Base-by-base conservation (phyloP, 2,329 filamentous ascomycete species). In the Fonsecaea nubica region DNA sequence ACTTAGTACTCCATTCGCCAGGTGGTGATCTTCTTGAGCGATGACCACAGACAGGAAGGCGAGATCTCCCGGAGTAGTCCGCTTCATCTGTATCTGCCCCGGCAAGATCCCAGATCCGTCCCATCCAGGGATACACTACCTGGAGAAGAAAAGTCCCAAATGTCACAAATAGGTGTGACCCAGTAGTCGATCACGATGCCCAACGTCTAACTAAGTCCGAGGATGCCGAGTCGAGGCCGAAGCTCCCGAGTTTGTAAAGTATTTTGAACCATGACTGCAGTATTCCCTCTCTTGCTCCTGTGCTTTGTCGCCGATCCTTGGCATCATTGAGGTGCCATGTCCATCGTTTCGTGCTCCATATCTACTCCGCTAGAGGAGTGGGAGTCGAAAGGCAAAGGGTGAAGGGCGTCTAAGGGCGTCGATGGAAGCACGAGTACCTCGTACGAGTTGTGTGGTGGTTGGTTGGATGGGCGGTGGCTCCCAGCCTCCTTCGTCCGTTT, bases 21-120 rank as follows among this genome's bases (percentile, higher is more conserved):
- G 18, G 25, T 50, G 8, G 18, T 50, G 45, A 50, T 50, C 45
- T 25, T 15, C 42, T 45, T 15, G 8, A n/a, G 21, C 13, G 42
- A n/a, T 50, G 18, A 25, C 18, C 21, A 25, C n/a, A 50, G 45
- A 1, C 6, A 12, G 45, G 18, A 50, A 25, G 18, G 45, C 36
- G 21, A 38, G 59, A 62, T 62, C 59, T 62, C 35, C 59, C 59
- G 59, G 59, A 48, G 52, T 35, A 62, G 33, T 33, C 59, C 59
- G 58, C 50, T 50, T 12, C 59, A 45, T 56, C 58, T 53, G 45
- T 52, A 62, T 62, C 36, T 62, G 7, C 4, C 59, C 25, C 36
- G 59, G 59, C 25, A 25, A 62, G 59, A 62, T 62, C 50, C 59
- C 35, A 62, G 59, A 56, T 55, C 35, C 59, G 36, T 25, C 15